Evolutionary conservation across 2,329 filamentous ascomycete species (phyloP).

Genomic region (Ophiosphaerella herpotricha): DNA sequence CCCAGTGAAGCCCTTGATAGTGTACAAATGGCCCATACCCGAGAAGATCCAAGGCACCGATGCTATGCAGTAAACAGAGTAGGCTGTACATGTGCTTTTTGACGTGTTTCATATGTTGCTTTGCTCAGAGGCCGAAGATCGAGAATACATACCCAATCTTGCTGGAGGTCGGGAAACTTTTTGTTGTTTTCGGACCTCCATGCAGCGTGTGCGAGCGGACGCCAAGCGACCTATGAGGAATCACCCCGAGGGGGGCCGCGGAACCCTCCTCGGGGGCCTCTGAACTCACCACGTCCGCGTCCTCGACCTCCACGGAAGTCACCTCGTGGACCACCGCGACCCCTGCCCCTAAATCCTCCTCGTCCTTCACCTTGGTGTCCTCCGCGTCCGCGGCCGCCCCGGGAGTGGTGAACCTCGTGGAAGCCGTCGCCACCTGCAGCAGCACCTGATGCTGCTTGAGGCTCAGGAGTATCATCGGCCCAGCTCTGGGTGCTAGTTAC

Average conservation of each 20-base stretch:
- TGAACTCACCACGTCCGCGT: slow-evolving; percentile 50
- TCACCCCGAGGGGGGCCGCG: slow-evolving; percentile 36
- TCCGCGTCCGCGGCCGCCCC: slow-evolving; percentile 56
- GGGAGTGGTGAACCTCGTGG: slow-evolving; percentile 64
- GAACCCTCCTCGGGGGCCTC: slow-evolving; percentile 50
- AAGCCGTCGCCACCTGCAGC: slow-evolving; percentile 66
- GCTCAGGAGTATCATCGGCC: slow-evolving; percentile 72
- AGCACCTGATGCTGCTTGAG: slow-evolving; percentile 30
- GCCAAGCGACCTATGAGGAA: slow-evolving; percentile 17
- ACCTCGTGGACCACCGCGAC: slow-evolving; percentile 48
- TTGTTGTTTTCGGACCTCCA: not conserved
- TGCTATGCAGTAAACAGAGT: slow-evolving; percentile 46
- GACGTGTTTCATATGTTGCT: slow-evolving; percentile 16
- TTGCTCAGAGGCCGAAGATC: slow-evolving; percentile 25
- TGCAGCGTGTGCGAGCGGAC: not conserved
- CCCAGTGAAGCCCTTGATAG: slow-evolving; percentile 30
- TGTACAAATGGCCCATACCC: slow-evolving; percentile 37
- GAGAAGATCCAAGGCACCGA: slow-evolving; percentile 40
- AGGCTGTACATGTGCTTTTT: slow-evolving; percentile 35
- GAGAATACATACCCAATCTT: not conserved
- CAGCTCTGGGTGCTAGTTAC: slow-evolving; percentile 74
- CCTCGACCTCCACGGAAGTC: slow-evolving; percentile 48
- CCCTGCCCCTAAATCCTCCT: slow-evolving; percentile 61
- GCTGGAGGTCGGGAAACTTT: not conserved
- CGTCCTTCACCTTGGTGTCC: slow-evolving; percentile 51